These are phyloP conservation scores for Thymus mandschuricus DNA, from an alignment of 257 asterid species.

Conservation along the genomic window DNA sequence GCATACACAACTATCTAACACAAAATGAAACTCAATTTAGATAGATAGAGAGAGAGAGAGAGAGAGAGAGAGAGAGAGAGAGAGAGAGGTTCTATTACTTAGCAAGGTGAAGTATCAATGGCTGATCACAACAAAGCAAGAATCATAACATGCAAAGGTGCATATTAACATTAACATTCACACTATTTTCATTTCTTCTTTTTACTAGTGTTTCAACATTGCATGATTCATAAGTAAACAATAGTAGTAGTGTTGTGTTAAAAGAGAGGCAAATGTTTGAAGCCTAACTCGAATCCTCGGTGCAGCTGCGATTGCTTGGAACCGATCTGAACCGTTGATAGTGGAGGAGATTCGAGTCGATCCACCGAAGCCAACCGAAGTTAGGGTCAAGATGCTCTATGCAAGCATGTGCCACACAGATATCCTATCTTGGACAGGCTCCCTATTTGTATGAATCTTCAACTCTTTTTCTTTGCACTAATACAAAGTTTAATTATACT, in stretches of 20 bases:
- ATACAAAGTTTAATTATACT: neutral
- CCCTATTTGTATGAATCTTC: slow-evolving; percentile 42
- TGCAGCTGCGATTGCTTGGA: slow-evolving; percentile 59
- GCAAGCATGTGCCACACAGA: slow-evolving; percentile 77
- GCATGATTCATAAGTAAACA: neutral
- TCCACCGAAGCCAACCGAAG: slow-evolving; percentile 60
- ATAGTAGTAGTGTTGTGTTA: too few relatives aligned
- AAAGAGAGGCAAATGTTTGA: too few relatives aligned
- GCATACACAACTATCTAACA: too few relatives aligned
- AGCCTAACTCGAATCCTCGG: neutral
- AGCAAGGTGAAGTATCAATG: slow-evolving; percentile 24
- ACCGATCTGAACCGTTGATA: slow-evolving; percentile 44
- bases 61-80: too few relatives aligned
- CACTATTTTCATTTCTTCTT: neutral
- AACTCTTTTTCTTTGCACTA: neutral
- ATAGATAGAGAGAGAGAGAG: neutral
- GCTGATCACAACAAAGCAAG: slow-evolving; percentile 27
- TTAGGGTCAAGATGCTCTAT: slow-evolving; percentile 63
- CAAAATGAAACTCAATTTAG: too few relatives aligned
- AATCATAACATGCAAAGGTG: slow-evolving; percentile 58
- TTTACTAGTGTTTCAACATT: neutral
- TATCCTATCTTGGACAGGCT: slow-evolving; percentile 43
- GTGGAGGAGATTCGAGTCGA: slow-evolving; percentile 59
- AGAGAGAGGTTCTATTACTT: too few relatives aligned
- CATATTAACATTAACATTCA: neutral